Percentiles rank a stretch among this genome's conserved stretches.
Conservation (phyloP, 192 early-diverging fungal species). For the Coemansia sp. region DNA sequence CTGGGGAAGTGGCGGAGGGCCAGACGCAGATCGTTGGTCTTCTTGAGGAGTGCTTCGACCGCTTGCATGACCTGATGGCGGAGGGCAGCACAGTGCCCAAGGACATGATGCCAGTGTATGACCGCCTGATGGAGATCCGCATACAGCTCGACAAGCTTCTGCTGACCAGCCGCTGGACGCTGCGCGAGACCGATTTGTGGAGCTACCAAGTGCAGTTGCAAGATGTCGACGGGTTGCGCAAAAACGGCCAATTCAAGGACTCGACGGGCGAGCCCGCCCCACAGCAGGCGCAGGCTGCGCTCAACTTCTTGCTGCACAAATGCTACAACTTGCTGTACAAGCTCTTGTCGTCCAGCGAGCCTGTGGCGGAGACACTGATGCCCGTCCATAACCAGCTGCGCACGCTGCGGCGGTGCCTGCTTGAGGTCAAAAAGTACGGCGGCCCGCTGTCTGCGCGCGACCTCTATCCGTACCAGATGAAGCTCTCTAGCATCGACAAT, state of each 20-base stretch:
- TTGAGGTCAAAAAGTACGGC: conserved; percentile 80
- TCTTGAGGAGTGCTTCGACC: conserved; percentile 78
- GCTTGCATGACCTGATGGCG: conserved; percentile 76
- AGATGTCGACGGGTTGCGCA: conserved; percentile 79
- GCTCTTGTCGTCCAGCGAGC: conserved; percentile 74
- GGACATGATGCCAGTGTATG: conserved; percentile 60
- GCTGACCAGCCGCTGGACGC: conserved; percentile 73
- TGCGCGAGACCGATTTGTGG: conserved; percentile 78
- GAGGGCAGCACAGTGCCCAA: conserved; percentile 64
- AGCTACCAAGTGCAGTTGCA: conserved; percentile 75
- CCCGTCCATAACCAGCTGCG: conserved; percentile 83
- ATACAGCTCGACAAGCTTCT: conserved; percentile 71
- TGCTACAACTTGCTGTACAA: conserved; percentile 86
- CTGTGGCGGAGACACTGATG: conserved; percentile 79
- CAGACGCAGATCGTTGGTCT: conserved; percentile 81
- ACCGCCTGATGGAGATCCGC: conserved; percentile 69
- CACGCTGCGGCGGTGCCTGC: conserved; percentile 74
- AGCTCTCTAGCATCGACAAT: conserved; percentile 77
- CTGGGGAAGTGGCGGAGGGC: conserved; percentile 73
- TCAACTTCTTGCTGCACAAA: conserved; percentile 73
- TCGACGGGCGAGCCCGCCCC: conserved; percentile 60
- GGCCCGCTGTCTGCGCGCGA: conserved; percentile 70
- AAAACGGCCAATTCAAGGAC: conserved; percentile 83
- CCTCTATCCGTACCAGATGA: conserved; percentile 87
- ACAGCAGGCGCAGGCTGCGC: conserved; percentile 69